Conservation (phyloP, 768 basidiomycete species). For the Russula earlei region DNA sequence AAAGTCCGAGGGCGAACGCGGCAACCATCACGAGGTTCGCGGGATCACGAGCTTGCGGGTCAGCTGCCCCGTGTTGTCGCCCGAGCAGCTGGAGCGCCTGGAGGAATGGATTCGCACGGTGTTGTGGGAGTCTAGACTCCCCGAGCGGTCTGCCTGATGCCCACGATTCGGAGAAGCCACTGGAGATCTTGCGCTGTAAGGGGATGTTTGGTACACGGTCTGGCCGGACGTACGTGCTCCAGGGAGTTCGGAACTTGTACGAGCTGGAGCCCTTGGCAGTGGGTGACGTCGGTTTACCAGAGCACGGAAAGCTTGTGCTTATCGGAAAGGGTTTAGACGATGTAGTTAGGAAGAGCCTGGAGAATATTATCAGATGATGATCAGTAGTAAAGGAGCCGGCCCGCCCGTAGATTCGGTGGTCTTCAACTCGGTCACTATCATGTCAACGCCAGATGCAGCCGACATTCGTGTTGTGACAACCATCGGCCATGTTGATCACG, state of each 20-base stretch:
- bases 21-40: slow-evolving; percentile 56
- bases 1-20: slow-evolving; percentile 18
- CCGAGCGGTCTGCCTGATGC: slow-evolving; percentile 23
- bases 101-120: slow-evolving; percentile 75
- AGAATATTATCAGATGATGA: slow-evolving; percentile 22
- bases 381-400: no score
- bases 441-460: slow-evolving; percentile 25
- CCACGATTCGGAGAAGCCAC: not conserved
- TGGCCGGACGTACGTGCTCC: slow-evolving; percentile 64
- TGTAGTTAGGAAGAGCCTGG: slow-evolving; percentile 44
- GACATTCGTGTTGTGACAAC: slow-evolving; percentile 76
- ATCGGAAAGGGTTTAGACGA: slow-evolving; percentile 75
- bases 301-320: slow-evolving; percentile 72
- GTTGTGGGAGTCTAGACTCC: slow-evolving; percentile 69
- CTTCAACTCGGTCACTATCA: not conserved
- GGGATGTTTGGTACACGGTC: slow-evolving; percentile 54
- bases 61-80: slow-evolving; percentile 48
- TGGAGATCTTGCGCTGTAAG: slow-evolving; percentile 81
- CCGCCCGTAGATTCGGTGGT: no score
- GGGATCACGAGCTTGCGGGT: slow-evolving; percentile 82
- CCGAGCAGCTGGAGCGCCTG: slow-evolving; percentile 39
- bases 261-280: slow-evolving; percentile 44
- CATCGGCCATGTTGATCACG: slow-evolving; percentile 89
- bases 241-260: slow-evolving; percentile 88
- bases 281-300: slow-evolving; percentile 40